Evolutionary conservation across 208 protist genomes (phyloP), one percentile per base, ranked within the genome.

Genomic region (Wallacemonas rigidus): DNA sequence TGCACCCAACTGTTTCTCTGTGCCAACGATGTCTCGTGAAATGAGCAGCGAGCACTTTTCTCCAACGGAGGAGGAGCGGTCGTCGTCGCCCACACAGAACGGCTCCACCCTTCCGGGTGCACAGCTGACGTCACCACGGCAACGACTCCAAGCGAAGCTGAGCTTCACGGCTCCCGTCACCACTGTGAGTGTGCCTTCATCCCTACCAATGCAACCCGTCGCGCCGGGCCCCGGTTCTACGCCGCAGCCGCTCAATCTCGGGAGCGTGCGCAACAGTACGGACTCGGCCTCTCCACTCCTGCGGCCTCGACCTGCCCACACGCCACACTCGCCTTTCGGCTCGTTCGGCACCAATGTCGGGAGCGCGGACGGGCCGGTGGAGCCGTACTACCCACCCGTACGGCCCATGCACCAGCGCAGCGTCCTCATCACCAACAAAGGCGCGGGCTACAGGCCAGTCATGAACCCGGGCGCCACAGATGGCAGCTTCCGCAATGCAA

Each of bases 401-500:
- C 2, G 5, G 38, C 74, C 79, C 17, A 71, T 47, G 45, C 58
- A 67, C 43, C 43, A 73, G 39, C 72, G 73, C 45, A 84, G 74
- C 61, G 75, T 75, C 1, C 69, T 84, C 17, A 71, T 80, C 5
- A 84, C 79, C n/a, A 65, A 65, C 45, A 50, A 53, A 38, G 62
- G 45, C 50, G 55, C 26, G 40, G 70, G 62, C 38, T 80, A 77
- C 75, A 60, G 60, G 38, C 50, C 79, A 1, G 75, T 84, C n/a
- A 38, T 72, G 11, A 65, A 74, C 35, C 53, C 41, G 7, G 1
- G 3, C 5, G 60, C 1, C 9, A 8, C 41, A 11, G n/a, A 6
- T 5, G 7, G 11, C 8, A 65, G 60, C 40, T 65, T 65, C n/a
- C 41, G 41, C 5, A 65, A 44, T n/a, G 1, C 6, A 5, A 5